A percentile compares a stretch with the other conserved stretches of the same genome.
These are phyloP conservation scores for Somion occarium DNA, from an alignment of 1,284 basidiomycete species.

Conservation along the genomic window DNA sequence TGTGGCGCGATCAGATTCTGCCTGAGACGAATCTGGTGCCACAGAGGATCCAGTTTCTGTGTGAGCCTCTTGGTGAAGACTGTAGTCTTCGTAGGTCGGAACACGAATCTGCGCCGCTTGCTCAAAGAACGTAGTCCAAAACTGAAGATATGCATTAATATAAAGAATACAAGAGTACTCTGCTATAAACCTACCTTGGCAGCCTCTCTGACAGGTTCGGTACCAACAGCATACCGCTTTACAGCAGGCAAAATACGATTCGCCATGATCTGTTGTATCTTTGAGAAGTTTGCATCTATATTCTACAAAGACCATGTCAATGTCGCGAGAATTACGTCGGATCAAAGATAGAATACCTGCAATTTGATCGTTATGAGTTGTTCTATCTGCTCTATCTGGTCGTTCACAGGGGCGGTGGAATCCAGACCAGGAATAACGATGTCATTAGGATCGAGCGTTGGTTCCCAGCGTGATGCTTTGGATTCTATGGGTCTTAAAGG, in stretches of 20 bases:
- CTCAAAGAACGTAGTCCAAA: conserved; percentile 96
- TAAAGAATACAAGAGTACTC: neutral
- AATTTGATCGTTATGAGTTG: conserved; percentile 89
- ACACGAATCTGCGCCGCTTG: conserved; percentile 84
- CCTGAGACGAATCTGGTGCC: conserved; percentile 2
- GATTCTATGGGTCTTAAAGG: conserved; percentile 27
- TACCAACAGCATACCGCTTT: conserved; percentile 82
- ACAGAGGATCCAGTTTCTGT: conserved; percentile 26
- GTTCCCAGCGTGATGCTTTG: conserved; percentile 50
- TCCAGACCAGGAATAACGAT: conserved; percentile 76
- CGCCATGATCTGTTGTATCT: conserved; percentile 84
- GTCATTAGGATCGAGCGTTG: conserved; percentile 53
- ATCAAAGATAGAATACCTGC: conserved; percentile 44
- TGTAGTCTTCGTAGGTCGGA: conserved; percentile 64
- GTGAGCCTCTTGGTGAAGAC: conserved; percentile 39
- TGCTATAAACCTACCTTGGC: conserved; percentile 67
- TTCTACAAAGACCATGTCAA: conserved; percentile 48
- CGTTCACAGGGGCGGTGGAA: conserved; percentile 65
- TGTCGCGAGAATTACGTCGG: conserved; percentile 9
- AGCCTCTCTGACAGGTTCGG: conserved; percentile 83
- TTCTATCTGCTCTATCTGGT: conserved; percentile 93
- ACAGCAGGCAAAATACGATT: conserved; percentile 81
- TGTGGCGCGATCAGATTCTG: conserved; percentile 5
- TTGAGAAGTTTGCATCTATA: conserved; percentile 91
- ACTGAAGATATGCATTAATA: conserved; percentile 39